Base-by-base conservation (phyloP, 352 stramenopile genomes). In the Globisporangium cederbergense region DNA sequence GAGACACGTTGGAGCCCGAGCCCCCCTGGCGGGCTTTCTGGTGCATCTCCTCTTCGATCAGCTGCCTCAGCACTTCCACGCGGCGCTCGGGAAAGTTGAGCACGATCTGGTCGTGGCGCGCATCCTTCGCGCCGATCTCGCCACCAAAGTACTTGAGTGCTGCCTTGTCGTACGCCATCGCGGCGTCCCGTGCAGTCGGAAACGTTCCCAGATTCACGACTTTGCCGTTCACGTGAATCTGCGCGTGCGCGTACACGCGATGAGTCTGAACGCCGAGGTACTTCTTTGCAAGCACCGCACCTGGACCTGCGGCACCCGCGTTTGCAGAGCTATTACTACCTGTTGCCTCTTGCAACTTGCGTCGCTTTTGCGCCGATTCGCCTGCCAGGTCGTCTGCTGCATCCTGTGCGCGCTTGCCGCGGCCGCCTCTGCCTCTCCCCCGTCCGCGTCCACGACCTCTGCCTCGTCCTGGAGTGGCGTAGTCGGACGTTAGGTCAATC, bases 151-250 rank as follows among this genome's bases (percentile, higher is more conserved):
- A 89, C 62, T 82, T 86, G 25, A 91, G 66, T 10, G 84, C 83
- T 2, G 83, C 86, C 60, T 89, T 90, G 63, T 95, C 86, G 53
- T 95, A 95, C n/a, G 86, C 86, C 43, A 87, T 73, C 8, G 83
- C 86, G 3, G 86, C 86, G 40, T 95, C 83, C 53, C 83, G 77
- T 0, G 81, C 74, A 10, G 72, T 90, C 2, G 81, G 56, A 60
- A 91, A 95, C 47, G 78, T 89, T 6, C 86, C 86, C 49, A 95
- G 65, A 58, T 91, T 90, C 7, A 92, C 68, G n/a, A 86, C 59
- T 62, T 91, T 88, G 43, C 81, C 80, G n/a, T 91, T 78, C 20
- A 95, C 81, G 42, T 83, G 73, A 59, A 95, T 90, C 59, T 95
- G 83, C 18, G 86, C 86, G 40, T 93, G 81, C 1, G 83, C 82